Percentiles rank a stretch among this genome's conserved stretches.
These are phyloP conservation scores for Neopestalotiopsis sp. DNA, from an alignment of 2,329 filamentous ascomycete species.

Conservation along the genomic window DNA sequence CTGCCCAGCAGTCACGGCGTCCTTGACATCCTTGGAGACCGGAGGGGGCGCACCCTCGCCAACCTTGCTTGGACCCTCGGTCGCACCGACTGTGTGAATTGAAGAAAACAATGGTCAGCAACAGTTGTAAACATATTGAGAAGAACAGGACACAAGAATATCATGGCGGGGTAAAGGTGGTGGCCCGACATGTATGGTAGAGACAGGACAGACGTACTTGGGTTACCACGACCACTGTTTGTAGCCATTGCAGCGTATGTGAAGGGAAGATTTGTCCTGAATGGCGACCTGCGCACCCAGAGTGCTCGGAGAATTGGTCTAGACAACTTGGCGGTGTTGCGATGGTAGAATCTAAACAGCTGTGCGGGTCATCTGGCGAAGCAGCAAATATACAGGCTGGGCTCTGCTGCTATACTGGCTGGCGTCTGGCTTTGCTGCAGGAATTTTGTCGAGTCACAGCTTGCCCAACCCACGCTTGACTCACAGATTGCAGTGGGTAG, in stretches of 20 bases:
- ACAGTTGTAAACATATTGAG: neutral
- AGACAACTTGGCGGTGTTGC: conserved; percentile 47
- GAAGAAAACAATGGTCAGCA: neutral
- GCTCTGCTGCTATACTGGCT: neutral
- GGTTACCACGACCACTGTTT: conserved; percentile 57
- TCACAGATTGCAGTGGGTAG: neutral
- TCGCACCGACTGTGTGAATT: conserved; percentile 38
- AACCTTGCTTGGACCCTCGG: conserved; percentile 46
- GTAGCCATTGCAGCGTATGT: conserved; percentile 61
- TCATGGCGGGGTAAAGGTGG: neutral
- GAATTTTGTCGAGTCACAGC: conserved; percentile 11
- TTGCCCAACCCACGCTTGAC: neutral
- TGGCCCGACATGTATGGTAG: neutral
- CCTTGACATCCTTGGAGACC: conserved; percentile 45
- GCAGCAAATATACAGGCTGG: neutral
- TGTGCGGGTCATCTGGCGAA: conserved; percentile 11
- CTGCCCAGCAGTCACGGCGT: conserved; percentile 40
- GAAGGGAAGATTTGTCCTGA: conserved; percentile 46
- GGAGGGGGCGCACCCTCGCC: conserved; percentile 42
- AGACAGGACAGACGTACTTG: conserved; percentile 25
- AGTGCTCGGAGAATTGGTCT: conserved; percentile 59
- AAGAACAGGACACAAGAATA: neutral
- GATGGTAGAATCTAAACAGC: conserved; percentile 4
- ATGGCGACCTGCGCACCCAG: conserved; percentile 60
- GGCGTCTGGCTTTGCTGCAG: conserved; percentile 1